These are phyloP conservation scores for Solanum chilense DNA, from an alignment of 257 asterid species.

Conservation along the genomic window DNA sequence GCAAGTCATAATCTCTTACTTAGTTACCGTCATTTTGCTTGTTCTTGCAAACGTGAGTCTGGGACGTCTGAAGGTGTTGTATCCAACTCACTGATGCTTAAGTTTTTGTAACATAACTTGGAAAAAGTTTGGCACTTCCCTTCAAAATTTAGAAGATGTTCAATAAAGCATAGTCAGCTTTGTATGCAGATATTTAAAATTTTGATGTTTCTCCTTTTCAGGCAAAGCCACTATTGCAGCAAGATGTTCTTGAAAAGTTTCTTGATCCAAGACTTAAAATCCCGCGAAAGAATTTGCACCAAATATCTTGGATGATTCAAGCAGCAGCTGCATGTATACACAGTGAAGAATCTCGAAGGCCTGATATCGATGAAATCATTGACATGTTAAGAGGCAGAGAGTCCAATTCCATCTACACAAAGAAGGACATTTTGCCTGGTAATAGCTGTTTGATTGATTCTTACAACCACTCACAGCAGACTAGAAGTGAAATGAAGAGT, in stretches of 20 bases:
- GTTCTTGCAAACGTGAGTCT: neutral
- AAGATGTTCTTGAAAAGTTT: constrained; percentile 39
- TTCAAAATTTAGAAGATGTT: neutral
- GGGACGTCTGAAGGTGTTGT: neutral
- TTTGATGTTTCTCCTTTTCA: neutral
- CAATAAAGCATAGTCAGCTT: neutral
- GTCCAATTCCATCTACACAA: constrained; percentile 8
- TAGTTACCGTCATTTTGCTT: neutral
- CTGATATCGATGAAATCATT: constrained; percentile 51
- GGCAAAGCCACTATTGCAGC: constrained; percentile 68
- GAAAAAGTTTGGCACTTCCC: neutral
- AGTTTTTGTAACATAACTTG: neutral
- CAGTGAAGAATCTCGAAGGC: constrained; percentile 52
- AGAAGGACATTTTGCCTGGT: constrained; percentile 14
- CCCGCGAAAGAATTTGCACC: constrained; percentile 18
- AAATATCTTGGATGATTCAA: constrained; percentile 33
- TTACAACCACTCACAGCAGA: constrained; percentile 31
- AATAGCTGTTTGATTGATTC: constrained; percentile 15
- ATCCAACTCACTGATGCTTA: neutral
- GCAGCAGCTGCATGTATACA: constrained; percentile 59
- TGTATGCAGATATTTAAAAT: neutral
- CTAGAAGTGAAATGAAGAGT: constrained; percentile 64
- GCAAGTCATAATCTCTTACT: neutral
- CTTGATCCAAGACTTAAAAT: constrained; percentile 35
- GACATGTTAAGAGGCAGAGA: constrained; percentile 44